phyloP scores from a whole-genome alignment of 257 asterid species.

The Jacaranda copaia region DNA sequence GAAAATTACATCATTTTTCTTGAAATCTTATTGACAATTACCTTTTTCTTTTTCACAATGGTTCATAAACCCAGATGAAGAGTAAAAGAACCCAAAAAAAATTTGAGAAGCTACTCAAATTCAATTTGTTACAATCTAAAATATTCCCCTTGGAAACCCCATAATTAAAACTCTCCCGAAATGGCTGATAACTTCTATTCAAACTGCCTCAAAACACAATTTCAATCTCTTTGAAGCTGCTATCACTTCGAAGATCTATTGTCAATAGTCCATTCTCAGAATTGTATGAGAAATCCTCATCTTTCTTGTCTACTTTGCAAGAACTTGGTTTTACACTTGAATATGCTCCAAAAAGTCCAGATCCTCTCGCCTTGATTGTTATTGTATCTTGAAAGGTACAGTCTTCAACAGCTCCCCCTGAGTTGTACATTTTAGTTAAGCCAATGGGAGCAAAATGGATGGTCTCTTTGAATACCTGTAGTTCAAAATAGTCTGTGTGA shows the following conservation, averaged over 20 bases:
- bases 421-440: constrained; percentile 53
- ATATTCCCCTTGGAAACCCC: background rate
- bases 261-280: constrained; percentile 49
- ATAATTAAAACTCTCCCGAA: background rate
- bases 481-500: background rate
- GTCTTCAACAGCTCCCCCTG: constrained; percentile 54
- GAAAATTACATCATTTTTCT: too few species aligned
- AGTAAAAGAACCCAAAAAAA: background rate
- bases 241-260: constrained; percentile 43
- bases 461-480: constrained; percentile 24
- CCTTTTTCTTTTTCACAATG: background rate
- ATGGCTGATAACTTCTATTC: constrained; percentile 6
- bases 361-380: constrained; percentile 48
- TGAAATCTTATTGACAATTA: too few species aligned
- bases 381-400: constrained; percentile 30
- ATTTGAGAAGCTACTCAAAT: too few species aligned
- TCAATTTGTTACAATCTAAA: constrained; percentile 4
- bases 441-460: constrained; percentile 56
- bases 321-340: constrained; percentile 52
- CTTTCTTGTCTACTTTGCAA: constrained; percentile 46
- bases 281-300: constrained; percentile 43
- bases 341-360: constrained; percentile 65
- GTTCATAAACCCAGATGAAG: background rate
- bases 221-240: constrained; percentile 41
- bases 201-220: constrained; percentile 26